Base-by-base conservation (phyloP, 2,329 filamentous ascomycete genomes). In the Arthrobotrys megalospora region DNA sequence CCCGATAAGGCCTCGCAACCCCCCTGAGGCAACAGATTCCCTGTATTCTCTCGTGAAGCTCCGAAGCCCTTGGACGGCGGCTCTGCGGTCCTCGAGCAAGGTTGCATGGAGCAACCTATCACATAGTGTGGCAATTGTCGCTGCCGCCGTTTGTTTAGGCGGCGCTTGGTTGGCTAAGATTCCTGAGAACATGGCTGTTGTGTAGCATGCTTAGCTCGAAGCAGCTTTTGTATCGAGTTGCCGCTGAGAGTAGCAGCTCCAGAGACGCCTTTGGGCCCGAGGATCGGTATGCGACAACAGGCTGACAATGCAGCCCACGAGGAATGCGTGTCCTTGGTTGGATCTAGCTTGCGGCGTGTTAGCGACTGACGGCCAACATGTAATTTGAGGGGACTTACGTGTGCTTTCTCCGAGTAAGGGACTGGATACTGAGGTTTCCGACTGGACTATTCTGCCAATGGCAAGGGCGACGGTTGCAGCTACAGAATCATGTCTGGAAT, bases 41-140 rank as follows among this genome's bases (percentile, higher is more conserved):
- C 96, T 96, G 82, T 95, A 98, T 79, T 96, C 91, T 85, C 98
- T 98, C 48, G 96, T 93, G 84, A 99, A 98, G 85, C 94, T 97
- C 81, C 96, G 90, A 43, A 99, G 87, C 16, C 96, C 96, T 34
- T 97, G 89, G 58, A 99, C 97, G 53, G 96, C 94, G 70, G 93
- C 94, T 80, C 96, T 91, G 67, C 96, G 91, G 84, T 99, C 96
- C 85, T 99, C 96, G 47, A 99, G 89, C 14, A 99, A 88, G 0
- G 94, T 97, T 52, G 94, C 93, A 81, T 93, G 97, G 83, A 91
- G 90, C 45, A 99, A 89, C 70, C 96, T 92, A 82, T 91, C 91
- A 85, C 94, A 96, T 78, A 98, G 88, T 48, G 94, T 92, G 79
- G 91, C 92, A 84, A 99, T 99, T 48, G 96, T 97, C 84, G 97